These are phyloP conservation scores for Skeletonema menzelii DNA, from an alignment of 108 stramenopile genomes.

Conservation along the genomic window DNA sequence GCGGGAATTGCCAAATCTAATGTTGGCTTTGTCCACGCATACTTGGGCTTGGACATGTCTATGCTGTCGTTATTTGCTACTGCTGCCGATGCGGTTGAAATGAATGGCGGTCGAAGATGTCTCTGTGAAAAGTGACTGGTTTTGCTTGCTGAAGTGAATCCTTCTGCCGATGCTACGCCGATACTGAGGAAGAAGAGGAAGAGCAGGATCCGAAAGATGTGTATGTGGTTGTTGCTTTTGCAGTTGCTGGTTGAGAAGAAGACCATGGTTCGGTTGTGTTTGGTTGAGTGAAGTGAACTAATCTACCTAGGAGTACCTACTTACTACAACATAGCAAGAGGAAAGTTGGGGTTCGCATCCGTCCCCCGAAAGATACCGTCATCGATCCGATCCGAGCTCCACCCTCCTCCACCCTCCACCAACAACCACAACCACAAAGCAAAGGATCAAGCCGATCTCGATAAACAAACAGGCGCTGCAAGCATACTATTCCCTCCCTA, in stretches of 20 bases:
- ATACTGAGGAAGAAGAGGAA: not conserved
- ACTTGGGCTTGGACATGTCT: constrained; percentile 1
- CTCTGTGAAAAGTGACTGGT: not conserved
- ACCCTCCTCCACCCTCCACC: no score
- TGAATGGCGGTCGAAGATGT: not conserved
- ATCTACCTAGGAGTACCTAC: no score
- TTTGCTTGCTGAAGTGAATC: not conserved
- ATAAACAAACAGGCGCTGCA: no score
- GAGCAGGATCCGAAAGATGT: not conserved
- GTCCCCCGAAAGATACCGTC: no score
- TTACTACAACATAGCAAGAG: not conserved
- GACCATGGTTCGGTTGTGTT: not conserved
- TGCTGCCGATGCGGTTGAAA: not conserved
- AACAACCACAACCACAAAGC: no score
- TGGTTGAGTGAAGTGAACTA: not conserved
- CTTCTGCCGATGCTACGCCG: constrained; percentile 2
- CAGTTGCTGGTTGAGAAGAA: not conserved
- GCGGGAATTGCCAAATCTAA: constrained; percentile 52
- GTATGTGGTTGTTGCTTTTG: not conserved
- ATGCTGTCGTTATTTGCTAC: not conserved
- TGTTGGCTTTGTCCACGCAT: constrained; percentile 36
- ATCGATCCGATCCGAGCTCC: no score
- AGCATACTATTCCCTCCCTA: no score
- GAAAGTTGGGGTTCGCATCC: not conserved
- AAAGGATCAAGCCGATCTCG: no score